These are phyloP conservation scores for Annulohypoxylon moriforme DNA, from an alignment of 495 filamentous ascomycete genomes.

Conservation along the genomic window DNA sequence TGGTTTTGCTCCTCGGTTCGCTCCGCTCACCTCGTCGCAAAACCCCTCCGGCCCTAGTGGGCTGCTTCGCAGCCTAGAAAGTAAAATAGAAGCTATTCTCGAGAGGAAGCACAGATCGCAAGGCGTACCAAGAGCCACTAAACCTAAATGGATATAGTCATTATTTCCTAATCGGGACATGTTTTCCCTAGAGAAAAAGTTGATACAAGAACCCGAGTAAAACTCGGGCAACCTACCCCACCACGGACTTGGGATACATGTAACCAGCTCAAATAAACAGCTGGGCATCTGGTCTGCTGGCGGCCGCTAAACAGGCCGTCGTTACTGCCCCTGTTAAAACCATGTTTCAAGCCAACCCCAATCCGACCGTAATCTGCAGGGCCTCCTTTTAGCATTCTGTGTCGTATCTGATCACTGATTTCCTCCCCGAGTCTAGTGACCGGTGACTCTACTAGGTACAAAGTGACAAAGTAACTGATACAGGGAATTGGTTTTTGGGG, in stretches of 20 bases:
- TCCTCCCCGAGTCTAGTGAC: slow-evolving; percentile 25
- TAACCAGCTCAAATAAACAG: not conserved
- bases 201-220: no score
- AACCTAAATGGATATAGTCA: no score
- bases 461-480: not conserved
- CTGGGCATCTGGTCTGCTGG: not conserved
- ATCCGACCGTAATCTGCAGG: slow-evolving; percentile 43
- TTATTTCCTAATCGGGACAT: no score
- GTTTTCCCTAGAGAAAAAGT: no score
- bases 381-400: slow-evolving; percentile 40
- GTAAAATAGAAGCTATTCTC: no score
- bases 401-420: slow-evolving; percentile 30
- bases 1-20: no score
- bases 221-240: slow-evolving; percentile 2
- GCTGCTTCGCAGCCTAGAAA: no score
- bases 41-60: no score
- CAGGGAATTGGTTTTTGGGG: slow-evolving; percentile 22
- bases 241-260: not conserved
- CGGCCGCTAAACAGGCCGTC: not conserved
- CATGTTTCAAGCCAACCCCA: slow-evolving; percentile 45
- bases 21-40: no score
- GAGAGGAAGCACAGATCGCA: no score
- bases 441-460: not conserved
- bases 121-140: no score
- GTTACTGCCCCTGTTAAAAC: slow-evolving; percentile 19